Percentiles rank a stretch among this genome's conserved stretches.
These are phyloP conservation scores for Euphorbia pulcherrima DNA, from an alignment of 345 rosid genomes.

Conservation along the genomic window DNA sequence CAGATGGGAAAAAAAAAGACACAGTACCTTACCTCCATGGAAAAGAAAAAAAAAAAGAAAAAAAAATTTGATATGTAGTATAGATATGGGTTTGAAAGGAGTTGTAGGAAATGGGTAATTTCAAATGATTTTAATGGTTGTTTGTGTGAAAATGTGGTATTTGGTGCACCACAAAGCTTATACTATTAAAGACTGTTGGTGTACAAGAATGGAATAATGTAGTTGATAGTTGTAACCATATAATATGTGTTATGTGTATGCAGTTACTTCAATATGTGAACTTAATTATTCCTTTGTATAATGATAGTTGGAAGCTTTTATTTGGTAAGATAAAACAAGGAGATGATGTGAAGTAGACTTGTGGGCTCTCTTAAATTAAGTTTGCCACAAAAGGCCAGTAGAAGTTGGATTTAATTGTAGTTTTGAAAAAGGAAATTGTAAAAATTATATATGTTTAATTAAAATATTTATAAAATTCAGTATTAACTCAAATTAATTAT, in stretches of 20 bases:
- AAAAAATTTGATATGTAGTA: too few species aligned
- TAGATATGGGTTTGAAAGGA: background rate
- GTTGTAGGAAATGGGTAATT: background rate
- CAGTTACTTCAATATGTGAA: background rate
- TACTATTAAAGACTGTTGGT: background rate
- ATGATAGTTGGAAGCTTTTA: too few species aligned
- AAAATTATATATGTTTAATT: too few species aligned
- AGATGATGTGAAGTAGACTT: background rate
- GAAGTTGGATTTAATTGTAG: background rate
- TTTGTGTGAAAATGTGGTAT: background rate
- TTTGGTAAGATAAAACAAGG: background rate
- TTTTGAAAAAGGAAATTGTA: too few species aligned
- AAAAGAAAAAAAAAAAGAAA: too few species aligned
- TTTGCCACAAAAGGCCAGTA: background rate
- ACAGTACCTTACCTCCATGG: too few species aligned
- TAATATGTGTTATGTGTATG: background rate
- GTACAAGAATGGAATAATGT: background rate
- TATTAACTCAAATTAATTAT: too few species aligned
- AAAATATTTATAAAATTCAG: too few species aligned
- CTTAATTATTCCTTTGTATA: too few species aligned
- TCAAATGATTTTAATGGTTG: background rate
- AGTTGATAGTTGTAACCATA: background rate
- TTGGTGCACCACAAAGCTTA: background rate
- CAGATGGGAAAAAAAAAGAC: too few species aligned
- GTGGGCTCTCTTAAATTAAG: background rate